Evolutionary conservation across 2,329 filamentous ascomycete genomes (phyloP).

Genomic region (Fusarium coffeatum): DNA sequence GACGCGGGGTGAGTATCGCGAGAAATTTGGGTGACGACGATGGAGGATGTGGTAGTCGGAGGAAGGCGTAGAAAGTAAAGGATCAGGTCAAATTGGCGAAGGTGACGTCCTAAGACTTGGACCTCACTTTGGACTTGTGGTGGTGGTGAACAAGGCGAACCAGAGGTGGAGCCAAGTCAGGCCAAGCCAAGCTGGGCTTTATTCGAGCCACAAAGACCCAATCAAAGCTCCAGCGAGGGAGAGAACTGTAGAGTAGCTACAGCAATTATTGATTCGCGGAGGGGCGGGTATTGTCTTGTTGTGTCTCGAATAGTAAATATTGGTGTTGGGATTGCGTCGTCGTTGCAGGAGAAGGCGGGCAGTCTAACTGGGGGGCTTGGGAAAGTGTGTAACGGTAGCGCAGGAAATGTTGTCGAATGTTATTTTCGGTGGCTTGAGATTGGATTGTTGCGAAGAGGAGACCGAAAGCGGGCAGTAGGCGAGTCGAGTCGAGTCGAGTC

Average conservation of each 20-base stretch:
- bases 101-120: slow-evolving; percentile 31
- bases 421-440: slow-evolving; percentile 41
- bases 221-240: slow-evolving; percentile 23
- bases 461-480: slow-evolving; percentile 34
- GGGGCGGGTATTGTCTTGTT: not conserved
- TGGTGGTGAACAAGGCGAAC: slow-evolving; percentile 35
- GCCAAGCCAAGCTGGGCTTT: slow-evolving; percentile 31
- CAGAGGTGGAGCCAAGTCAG: slow-evolving; percentile 35
- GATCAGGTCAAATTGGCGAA: slow-evolving; percentile 23
- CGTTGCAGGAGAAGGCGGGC: slow-evolving; percentile 23
- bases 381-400: slow-evolving; percentile 32
- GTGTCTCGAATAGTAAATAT: slow-evolving; percentile 7
- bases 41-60: slow-evolving; percentile 1
- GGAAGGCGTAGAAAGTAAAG: slow-evolving; percentile 20
- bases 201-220: slow-evolving; percentile 26
- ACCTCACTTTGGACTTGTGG: not conserved
- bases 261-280: slow-evolving; percentile 20
- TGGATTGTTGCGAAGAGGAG: slow-evolving; percentile 37
- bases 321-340: slow-evolving; percentile 12
- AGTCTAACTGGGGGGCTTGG: slow-evolving; percentile 5
- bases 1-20: slow-evolving; percentile 13
- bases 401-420: slow-evolving; percentile 23
- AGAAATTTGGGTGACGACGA: slow-evolving; percentile 8
- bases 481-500: not conserved
- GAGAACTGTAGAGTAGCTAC: slow-evolving; percentile 5